Evolutionary conservation across 2,329 filamentous ascomycete species (phyloP).

Genomic region (Geosmithia morbida): DNA sequence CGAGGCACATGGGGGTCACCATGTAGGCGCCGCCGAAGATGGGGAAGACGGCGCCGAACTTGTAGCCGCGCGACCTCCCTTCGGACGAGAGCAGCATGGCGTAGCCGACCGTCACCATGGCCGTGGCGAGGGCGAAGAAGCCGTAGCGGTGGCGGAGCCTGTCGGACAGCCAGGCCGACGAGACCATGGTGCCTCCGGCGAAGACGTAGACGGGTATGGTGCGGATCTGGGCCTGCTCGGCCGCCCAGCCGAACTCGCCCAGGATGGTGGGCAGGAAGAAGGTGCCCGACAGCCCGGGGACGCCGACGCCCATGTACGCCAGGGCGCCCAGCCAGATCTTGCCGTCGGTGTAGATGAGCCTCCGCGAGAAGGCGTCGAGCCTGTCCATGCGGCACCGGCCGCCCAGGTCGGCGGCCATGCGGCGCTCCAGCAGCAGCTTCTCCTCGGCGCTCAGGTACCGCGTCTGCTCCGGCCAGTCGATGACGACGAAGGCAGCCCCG

Average conservation of each 20-base stretch:
- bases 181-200: constrained; percentile 14
- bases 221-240: constrained; percentile 17
- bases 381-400: constrained; percentile 34
- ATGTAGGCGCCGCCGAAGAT: constrained; percentile 38
- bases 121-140: constrained; percentile 35
- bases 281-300: constrained; percentile 26
- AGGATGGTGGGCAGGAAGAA: constrained; percentile 24
- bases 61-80: constrained; percentile 8
- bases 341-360: constrained; percentile 29
- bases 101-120: constrained; percentile 37
- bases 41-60: constrained; percentile 39
- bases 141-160: constrained; percentile 32
- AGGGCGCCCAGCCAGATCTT: constrained; percentile 19
- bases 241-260: constrained; percentile 17
- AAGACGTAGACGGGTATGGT: constrained; percentile 21
- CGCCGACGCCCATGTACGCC: constrained; percentile 22
- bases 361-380: constrained; percentile 17
- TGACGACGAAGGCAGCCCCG: constrained; percentile 21
- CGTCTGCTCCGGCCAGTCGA: constrained; percentile 18
- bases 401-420: constrained; percentile 15
- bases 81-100: constrained; percentile 30
- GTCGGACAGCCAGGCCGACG: constrained; percentile 30
- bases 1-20: constrained; percentile 36
- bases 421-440: constrained; percentile 17
- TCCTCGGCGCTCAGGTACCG: constrained; percentile 21